Conservation (phyloP, 805 yeast genomes). For the Jamesozyma piceae region DNA sequence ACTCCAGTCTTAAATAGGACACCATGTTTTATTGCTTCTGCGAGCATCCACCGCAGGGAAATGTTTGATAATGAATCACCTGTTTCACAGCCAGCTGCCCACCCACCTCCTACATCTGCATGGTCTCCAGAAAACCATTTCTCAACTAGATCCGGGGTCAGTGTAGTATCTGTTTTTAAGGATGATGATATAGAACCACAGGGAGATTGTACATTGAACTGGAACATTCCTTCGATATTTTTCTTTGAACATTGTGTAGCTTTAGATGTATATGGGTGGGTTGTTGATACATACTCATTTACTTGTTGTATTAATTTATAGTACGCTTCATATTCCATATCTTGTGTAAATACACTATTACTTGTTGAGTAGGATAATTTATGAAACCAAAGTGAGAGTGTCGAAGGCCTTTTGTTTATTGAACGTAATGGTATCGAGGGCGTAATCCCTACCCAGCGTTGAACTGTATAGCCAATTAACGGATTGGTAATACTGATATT, state of each 20-base stretch:
- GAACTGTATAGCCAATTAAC: conserved; percentile 1
- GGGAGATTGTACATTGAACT: background rate
- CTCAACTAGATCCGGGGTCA: conserved; percentile 33
- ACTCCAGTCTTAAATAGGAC: conserved; percentile 37
- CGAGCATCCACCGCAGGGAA: conserved; percentile 53
- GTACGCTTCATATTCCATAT: background rate
- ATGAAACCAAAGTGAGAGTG: background rate
- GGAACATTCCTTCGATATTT: conserved; percentile 7
- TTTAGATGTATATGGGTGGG: conserved; percentile 1
- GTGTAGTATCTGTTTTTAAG: background rate
- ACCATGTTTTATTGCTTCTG: conserved; percentile 44
- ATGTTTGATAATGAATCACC: conserved; percentile 36
- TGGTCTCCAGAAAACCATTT: conserved; percentile 65
- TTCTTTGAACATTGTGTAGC: conserved; percentile 2
- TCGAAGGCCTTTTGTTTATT: background rate
- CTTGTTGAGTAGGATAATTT: background rate
- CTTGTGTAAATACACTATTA: background rate
- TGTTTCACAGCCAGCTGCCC: conserved; percentile 40
- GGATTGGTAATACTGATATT: background rate
- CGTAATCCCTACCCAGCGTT: conserved; percentile 1
- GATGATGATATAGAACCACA: background rate
- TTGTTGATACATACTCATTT: conserved; percentile 2
- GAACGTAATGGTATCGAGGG: background rate
- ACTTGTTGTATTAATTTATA: background rate
- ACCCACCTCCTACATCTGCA: conserved; percentile 63